A percentile compares a stretch with the other conserved stretches of the same genome.
phyloP scores from a whole-genome alignment of 2,329 filamentous ascomycete species.

The Pseudogymnoascus sp. region DNA sequence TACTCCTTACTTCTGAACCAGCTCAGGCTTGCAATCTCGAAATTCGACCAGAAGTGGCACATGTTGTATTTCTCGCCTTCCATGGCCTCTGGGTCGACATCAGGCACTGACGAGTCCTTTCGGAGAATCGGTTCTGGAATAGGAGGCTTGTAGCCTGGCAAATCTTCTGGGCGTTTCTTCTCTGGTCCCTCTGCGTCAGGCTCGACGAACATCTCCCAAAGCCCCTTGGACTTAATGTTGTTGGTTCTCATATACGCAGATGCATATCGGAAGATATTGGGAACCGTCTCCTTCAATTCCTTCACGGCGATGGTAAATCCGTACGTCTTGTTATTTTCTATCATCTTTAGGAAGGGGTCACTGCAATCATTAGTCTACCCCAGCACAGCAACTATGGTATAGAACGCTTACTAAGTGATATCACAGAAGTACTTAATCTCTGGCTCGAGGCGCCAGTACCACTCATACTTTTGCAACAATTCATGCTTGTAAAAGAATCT shows the following conservation, averaged over 20 bases:
- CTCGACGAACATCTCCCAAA: slow-evolving; percentile 99
- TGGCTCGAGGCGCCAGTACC: slow-evolving; percentile 98
- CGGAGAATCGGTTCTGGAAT: slow-evolving; percentile 75
- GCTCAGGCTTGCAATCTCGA: slow-evolving; percentile 88
- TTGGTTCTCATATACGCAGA: slow-evolving; percentile 92
- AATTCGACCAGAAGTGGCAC: slow-evolving; percentile 99
- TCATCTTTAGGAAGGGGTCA: slow-evolving; percentile 95
- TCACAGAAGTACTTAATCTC: slow-evolving; percentile 99
- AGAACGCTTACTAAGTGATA: slow-evolving; percentile 75
- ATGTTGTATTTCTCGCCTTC: slow-evolving; percentile 98
- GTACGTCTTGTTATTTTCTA: slow-evolving; percentile 89
- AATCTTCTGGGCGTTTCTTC: slow-evolving; percentile 49
- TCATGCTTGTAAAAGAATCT: slow-evolving; percentile 97
- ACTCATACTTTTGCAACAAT: slow-evolving; percentile 90
- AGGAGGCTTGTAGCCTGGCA: slow-evolving; percentile 55
- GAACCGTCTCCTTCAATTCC: slow-evolving; percentile 92
- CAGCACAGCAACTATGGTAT: not conserved
- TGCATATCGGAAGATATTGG: slow-evolving; percentile 98
- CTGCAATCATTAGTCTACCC: slow-evolving; percentile 39
- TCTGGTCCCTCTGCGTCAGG: slow-evolving; percentile 52
- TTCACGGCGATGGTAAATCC: slow-evolving; percentile 99
- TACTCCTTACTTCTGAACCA: slow-evolving; percentile 98
- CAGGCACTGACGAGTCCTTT: slow-evolving; percentile 63
- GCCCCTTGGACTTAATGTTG: slow-evolving; percentile 79
- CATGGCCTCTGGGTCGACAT: slow-evolving; percentile 88